phyloP scores from a whole-genome alignment of 2,329 filamentous ascomycete genomes.

The Alternaria dauci region DNA sequence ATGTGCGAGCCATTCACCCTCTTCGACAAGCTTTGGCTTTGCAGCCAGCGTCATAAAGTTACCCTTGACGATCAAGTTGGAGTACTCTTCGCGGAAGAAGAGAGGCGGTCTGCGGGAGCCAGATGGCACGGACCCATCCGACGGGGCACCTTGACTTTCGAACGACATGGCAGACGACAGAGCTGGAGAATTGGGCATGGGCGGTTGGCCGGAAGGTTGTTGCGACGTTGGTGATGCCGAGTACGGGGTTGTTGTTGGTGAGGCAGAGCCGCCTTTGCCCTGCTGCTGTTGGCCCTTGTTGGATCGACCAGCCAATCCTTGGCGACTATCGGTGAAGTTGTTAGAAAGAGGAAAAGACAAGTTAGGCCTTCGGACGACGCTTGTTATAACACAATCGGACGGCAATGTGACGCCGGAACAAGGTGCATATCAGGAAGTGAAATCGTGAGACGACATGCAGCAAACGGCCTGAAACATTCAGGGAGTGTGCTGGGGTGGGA shows the following conservation, averaged over 20 bases:
- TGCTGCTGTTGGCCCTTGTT: constrained; percentile 50
- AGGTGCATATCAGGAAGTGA: constrained; percentile 25
- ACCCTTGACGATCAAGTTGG: constrained; percentile 90
- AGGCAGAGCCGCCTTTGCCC: constrained; percentile 49
- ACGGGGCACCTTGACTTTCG: constrained; percentile 64
- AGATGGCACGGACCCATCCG: constrained; percentile 46
- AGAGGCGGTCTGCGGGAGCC: constrained; percentile 73
- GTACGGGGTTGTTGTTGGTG: constrained; percentile 46
- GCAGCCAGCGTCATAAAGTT: constrained; percentile 97
- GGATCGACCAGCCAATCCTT: constrained; percentile 55
- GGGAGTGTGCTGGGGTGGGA: constrained; percentile 31
- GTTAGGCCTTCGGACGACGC: constrained; percentile 11
- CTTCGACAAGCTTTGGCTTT: constrained; percentile 89
- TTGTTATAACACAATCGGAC: constrained; percentile 10
- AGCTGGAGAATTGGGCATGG: constrained; percentile 48
- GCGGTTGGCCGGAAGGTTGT: constrained; percentile 44
- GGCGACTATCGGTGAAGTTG: constrained; percentile 45
- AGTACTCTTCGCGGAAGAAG: constrained; percentile 78
- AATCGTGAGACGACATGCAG: constrained; percentile 37
- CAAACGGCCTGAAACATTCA: constrained; percentile 41
- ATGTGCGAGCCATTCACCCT: constrained; percentile 95
- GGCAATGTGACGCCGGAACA: constrained; percentile 10
- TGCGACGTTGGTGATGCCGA: constrained; percentile 47
- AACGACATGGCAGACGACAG: constrained; percentile 65
- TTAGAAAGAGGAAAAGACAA: constrained; percentile 31